Conservation (phyloP, 306 rosid species). For the Vigna trinervia region DNA sequence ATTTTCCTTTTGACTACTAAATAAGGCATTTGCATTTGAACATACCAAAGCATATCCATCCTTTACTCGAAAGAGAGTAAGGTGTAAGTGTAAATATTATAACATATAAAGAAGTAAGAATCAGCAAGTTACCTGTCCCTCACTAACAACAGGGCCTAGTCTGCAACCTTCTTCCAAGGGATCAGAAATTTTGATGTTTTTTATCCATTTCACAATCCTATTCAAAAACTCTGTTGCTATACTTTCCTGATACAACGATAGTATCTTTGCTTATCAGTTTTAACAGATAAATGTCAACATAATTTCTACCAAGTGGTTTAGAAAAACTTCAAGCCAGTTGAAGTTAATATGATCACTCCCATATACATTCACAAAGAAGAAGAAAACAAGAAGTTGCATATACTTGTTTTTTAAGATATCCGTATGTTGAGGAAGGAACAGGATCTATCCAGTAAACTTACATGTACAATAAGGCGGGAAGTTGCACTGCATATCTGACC, state of each 20-base stretch:
- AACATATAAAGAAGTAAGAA: conserved; percentile 36
- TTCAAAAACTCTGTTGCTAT: conserved; percentile 79
- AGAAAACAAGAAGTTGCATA: neutral
- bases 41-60: conserved; percentile 30
- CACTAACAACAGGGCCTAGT: conserved; percentile 96
- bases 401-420: conserved; percentile 14
- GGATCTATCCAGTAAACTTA: conserved; percentile 53
- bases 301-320: conserved; percentile 22
- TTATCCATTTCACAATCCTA: conserved; percentile 77
- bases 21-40: conserved; percentile 32
- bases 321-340: conserved; percentile 12
- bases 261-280: conserved; percentile 38
- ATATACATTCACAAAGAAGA: conserved; percentile 8
- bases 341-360: conserved; percentile 23
- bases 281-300: conserved; percentile 25
- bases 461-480: conserved; percentile 92
- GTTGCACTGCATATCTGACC: conserved; percentile 99
- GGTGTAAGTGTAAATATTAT: neutral
- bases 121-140: conserved; percentile 71
- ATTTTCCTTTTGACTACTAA: conserved; percentile 34
- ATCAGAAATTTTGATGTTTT: conserved; percentile 92
- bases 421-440: conserved; percentile 20
- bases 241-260: conserved; percentile 72
- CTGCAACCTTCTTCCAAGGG: conserved; percentile 98
- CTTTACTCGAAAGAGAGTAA: conserved; percentile 16